Conservation (phyloP, 1,284 basidiomycete genomes). For the Spongiforma sp. region DNA sequence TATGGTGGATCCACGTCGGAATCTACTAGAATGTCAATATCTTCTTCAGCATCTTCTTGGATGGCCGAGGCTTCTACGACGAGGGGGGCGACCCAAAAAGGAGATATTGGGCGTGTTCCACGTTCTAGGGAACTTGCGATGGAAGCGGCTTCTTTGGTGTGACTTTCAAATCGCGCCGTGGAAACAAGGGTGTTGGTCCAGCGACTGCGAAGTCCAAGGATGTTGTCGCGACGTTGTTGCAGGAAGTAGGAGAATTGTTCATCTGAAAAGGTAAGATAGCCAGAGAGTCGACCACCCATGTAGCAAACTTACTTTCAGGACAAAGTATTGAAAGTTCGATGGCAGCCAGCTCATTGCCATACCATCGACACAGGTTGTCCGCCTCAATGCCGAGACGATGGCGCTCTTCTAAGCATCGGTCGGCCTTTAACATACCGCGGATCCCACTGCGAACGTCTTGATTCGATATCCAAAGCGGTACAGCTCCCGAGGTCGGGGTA, state of each 20-base stretch:
- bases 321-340: neutral
- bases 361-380: neutral
- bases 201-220: neutral
- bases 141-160: neutral
- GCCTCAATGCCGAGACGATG: slow-evolving; percentile 17
- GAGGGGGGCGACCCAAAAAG: too few relatives aligned
- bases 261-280: too few relatives aligned
- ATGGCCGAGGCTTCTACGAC: too few relatives aligned
- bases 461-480: slow-evolving; percentile 42
- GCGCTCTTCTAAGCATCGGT: slow-evolving; percentile 36
- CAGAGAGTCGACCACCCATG: too few relatives aligned
- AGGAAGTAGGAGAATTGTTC: neutral
- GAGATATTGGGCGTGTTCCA: too few relatives aligned
- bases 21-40: too few relatives aligned
- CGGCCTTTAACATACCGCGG: slow-evolving; percentile 32
- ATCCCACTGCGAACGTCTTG: slow-evolving; percentile 37
- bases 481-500: slow-evolving; percentile 38
- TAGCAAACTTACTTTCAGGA: neutral
- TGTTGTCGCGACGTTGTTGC: neutral
- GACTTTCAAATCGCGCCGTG: neutral
- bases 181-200: neutral
- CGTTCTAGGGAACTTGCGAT: too few relatives aligned
- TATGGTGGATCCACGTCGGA: too few relatives aligned
- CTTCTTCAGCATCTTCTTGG: too few relatives aligned
- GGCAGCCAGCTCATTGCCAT: neutral